phyloP scores from a whole-genome alignment of 2,329 filamentous ascomycete species.

The Thelonectria rubi region DNA sequence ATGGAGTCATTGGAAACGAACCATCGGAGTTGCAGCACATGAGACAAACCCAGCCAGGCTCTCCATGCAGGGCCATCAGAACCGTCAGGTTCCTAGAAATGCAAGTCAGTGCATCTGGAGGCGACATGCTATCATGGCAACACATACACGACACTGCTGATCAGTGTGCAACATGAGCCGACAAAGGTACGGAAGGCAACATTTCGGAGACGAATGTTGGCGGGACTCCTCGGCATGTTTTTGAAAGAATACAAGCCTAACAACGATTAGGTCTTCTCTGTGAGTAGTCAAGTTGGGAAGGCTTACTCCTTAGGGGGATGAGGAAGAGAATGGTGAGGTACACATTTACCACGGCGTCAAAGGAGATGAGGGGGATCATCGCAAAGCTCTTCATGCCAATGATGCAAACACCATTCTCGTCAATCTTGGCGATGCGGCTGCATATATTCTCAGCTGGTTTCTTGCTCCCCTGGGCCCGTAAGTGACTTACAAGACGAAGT shows the following conservation, averaged over 20 bases:
- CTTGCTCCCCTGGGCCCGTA: neutral
- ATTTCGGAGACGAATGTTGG: conserved; percentile 56
- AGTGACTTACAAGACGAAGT: conserved; percentile 67
- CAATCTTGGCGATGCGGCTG: conserved; percentile 65
- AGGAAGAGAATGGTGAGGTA: conserved; percentile 72
- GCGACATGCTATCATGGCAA: neutral
- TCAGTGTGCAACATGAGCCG: conserved; percentile 64
- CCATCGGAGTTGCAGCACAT: conserved; percentile 72
- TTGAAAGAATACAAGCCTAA: conserved; percentile 65
- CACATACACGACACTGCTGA: conserved; percentile 65
- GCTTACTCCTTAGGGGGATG: conserved; percentile 64
- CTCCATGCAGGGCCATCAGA: conserved; percentile 66
- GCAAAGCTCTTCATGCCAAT: conserved; percentile 68
- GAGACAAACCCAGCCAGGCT: conserved; percentile 72
- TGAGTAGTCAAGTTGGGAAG: too few species aligned
- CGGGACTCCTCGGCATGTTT: conserved; percentile 52
- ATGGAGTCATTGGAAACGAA: conserved; percentile 47
- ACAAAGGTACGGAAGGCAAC: conserved; percentile 68
- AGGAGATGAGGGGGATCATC: conserved; percentile 69
- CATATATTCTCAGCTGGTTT: conserved; percentile 7
- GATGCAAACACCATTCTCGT: conserved; percentile 63
- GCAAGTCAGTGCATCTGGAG: conserved; percentile 14
- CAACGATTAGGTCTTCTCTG: neutral
- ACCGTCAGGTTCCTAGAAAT: conserved; percentile 64
- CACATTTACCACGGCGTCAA: conserved; percentile 69